phyloP scores from a whole-genome alignment of 73 alveolate species.

The Tetrahymena malaccensis region DNA sequence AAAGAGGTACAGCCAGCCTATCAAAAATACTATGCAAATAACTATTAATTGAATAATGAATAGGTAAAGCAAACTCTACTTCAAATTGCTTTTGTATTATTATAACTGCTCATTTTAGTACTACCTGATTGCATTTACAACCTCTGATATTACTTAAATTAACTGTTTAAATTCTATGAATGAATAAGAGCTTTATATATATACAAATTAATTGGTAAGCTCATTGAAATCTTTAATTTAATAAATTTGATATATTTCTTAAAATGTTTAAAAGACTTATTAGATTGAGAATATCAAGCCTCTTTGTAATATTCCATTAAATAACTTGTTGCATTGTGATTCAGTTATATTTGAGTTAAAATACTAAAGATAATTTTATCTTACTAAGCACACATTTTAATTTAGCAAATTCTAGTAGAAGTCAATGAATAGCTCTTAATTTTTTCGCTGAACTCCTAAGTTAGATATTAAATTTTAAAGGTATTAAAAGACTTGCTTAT shows the following conservation, averaged over 20 bases:
- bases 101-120: no score
- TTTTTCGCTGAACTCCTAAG: background rate
- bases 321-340: background rate
- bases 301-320: background rate
- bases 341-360: background rate
- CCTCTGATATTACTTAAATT: no score
- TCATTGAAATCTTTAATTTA: background rate
- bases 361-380: background rate
- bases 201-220: no score
- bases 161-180: no score
- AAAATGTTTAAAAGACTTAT: background rate
- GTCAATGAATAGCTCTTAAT: background rate
- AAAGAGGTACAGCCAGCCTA: no score
- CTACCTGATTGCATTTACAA: no score
- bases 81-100: no score
- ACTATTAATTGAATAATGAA: no score
- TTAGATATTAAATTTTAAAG: no score
- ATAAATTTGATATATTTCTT: background rate
- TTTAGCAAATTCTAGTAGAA: no score
- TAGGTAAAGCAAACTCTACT: no score
- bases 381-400: background rate
- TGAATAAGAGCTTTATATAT: background rate
- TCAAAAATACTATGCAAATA: no score
- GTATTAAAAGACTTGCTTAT: background rate
- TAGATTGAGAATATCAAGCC: background rate